Conservation (phyloP, 495 filamentous ascomycete species). For the Neurospora sp. region DNA sequence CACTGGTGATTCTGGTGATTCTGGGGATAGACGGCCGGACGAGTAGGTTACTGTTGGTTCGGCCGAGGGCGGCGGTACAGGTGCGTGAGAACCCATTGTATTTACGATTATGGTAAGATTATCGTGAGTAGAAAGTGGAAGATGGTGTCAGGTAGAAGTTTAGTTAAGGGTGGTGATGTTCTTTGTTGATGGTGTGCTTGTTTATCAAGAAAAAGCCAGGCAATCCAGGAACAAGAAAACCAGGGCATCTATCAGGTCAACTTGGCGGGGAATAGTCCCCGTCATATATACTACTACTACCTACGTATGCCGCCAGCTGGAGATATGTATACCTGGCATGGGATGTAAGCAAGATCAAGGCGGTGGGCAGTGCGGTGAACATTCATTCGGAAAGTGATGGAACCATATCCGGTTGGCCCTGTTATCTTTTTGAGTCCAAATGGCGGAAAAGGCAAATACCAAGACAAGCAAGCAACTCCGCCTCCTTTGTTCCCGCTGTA, state of each 20-base stretch:
- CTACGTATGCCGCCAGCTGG: not conserved
- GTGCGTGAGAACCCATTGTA: not conserved
- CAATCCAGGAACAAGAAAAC: not conserved
- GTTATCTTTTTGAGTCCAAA: not conserved
- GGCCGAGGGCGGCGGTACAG: slow-evolving; percentile 4
- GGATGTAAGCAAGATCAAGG: not conserved
- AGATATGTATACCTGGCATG: not conserved
- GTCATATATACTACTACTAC: not conserved
- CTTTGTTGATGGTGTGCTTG: not conserved
- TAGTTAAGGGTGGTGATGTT: not conserved
- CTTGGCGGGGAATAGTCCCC: not conserved
- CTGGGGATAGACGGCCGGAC: slow-evolving; percentile 29
- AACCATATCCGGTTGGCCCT: not conserved
- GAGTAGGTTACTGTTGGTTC: slow-evolving; percentile 36
- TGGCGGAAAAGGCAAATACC: not conserved
- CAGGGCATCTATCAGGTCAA: not conserved
- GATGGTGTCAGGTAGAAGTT: not conserved
- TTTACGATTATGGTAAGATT: not conserved
- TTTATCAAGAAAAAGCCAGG: not conserved
- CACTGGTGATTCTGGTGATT: slow-evolving; percentile 1
- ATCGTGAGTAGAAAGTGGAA: not conserved
- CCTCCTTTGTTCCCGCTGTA: not conserved
- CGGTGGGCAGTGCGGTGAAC: not conserved
- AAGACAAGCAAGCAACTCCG: not conserved
- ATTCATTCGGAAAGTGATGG: not conserved